A percentile compares a stretch with the other conserved stretches of the same genome.
phyloP scores from a whole-genome alignment of 179 eudicot species.

The Drosera spatulata region DNA sequence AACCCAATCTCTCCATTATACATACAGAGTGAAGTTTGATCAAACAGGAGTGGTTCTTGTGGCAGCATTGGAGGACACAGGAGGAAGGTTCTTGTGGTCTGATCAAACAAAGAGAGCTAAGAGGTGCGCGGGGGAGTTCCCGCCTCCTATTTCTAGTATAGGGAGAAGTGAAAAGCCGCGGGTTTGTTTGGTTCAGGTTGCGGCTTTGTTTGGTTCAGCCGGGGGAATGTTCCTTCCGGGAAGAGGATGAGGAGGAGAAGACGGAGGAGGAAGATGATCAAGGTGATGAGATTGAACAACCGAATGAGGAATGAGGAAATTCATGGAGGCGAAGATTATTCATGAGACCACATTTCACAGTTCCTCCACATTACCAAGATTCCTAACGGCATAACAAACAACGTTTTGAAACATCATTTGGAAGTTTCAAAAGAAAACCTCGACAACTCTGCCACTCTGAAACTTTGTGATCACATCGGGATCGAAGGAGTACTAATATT shows the following conservation, averaged over 20 bases:
- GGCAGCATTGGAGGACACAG: neutral
- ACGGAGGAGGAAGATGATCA: neutral
- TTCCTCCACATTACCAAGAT: too few species aligned
- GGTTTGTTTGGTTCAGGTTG: conserved; percentile 66
- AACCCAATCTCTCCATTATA: too few species aligned
- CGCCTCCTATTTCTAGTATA: conserved; percentile 73
- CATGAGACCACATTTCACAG: neutral
- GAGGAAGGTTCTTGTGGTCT: neutral
- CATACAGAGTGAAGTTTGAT: too few species aligned
- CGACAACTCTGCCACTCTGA: too few species aligned
- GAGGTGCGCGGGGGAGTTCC: conserved; percentile 24
- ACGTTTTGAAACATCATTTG: too few species aligned
- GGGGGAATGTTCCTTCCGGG: conserved; percentile 21
- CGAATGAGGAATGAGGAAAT: neutral
- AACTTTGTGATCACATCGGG: too few species aligned
- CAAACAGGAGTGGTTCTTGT: too few species aligned
- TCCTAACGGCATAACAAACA: too few species aligned
- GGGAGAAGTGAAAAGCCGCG: conserved; percentile 65
- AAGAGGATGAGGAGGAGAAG: neutral
- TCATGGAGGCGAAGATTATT: conserved; percentile 4
- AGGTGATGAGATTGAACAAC: conserved; percentile 1
- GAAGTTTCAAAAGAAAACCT: too few species aligned
- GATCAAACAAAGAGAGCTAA: conserved; percentile 28
- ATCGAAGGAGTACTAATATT: too few species aligned
- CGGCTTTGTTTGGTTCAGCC: conserved; percentile 42